A percentile compares a stretch with the other conserved stretches of the same genome.
These are phyloP conservation scores for Sordariomycetes sp. DNA, from an alignment of 2,329 filamentous ascomycete genomes.

Conservation along the genomic window DNA sequence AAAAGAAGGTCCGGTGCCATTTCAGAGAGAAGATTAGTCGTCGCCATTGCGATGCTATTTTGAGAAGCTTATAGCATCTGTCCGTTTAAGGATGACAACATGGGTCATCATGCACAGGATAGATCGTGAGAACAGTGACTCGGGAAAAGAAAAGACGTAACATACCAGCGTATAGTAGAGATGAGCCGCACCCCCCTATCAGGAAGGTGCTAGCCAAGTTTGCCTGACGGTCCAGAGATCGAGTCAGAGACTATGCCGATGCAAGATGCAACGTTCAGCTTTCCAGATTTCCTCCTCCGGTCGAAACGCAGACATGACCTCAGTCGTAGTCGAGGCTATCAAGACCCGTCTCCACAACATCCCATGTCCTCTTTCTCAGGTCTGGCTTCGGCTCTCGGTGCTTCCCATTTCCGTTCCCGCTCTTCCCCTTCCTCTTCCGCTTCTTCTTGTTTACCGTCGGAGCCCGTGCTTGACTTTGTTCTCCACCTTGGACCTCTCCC, in stretches of 20 bases:
- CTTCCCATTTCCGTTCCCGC: conserved; percentile 15
- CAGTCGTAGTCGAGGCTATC: conserved; percentile 48
- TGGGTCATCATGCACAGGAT: conserved; percentile 54
- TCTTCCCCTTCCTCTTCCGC: conserved; percentile 20
- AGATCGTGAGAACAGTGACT: not conserved
- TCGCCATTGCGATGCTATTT: conserved; percentile 17
- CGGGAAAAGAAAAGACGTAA: not conserved
- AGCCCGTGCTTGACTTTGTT: conserved; percentile 6
- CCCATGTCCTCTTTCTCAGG: conserved; percentile 54
- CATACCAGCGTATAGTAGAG: conserved; percentile 8
- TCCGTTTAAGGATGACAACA: conserved; percentile 97
- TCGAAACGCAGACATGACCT: conserved; percentile 10
- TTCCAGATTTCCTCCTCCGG: not conserved
- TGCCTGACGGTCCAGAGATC: not conserved
- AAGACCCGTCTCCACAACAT: conserved; percentile 47
- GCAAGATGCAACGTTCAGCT: not conserved
- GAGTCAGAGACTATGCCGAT: not conserved
- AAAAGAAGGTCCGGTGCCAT: not conserved
- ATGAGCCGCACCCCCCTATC: not conserved
- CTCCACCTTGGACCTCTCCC: not conserved
- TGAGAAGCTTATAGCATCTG: conserved; percentile 6
- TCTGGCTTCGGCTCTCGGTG: conserved; percentile 38
- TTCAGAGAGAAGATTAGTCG: conserved; percentile 39
- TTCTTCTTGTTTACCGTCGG: conserved; percentile 21
- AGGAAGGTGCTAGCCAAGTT: not conserved